Evolutionary conservation across 2,329 filamentous ascomycete species (phyloP), one percentile per base, ranked within the genome.

Genomic region (Hansfordia pulvinata): DNA sequence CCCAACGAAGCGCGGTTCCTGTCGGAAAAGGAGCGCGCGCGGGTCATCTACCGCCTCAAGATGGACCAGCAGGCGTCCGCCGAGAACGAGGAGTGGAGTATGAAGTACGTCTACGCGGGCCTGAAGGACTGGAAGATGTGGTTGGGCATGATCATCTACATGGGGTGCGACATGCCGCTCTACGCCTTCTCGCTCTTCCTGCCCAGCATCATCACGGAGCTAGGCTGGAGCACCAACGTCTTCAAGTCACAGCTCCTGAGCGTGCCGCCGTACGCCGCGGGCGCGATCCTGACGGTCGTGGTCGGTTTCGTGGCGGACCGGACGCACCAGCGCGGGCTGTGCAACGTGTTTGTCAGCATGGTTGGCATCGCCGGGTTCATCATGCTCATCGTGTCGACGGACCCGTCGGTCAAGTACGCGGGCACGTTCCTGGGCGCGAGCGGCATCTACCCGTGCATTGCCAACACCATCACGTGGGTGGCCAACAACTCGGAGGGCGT

Each of bases 401-500:
- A 59, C 5, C 60, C 84, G 0, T 64, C 61, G 0, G 72, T 88
- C 1, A 76, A 85, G 43, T 94, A 94, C 46, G 79, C 76, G 0
- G 86, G 80, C 0, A 80, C 74, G 0, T 94, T 93, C 50, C 60
- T 94, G 0, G 85, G 78, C 0, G 85, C 86, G 0, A 59, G 88
- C 30, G 85, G 86, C 1, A 93, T 93, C 39, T 93, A 93, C 43
- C 85, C 86, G 0, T 78, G 74, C 42, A 82, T 93, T 30, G 58
- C 83, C 7, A 90, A 93, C 46, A 93, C 83, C 0, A 83, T 94
- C 35, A 75, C 76, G 2, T 94, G 86, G 86, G 62, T 77, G 11
- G 74, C 76, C 25, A 94, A 94, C 56, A 94, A 93, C 35, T 68
- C 76, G 19, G 86, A 93, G 52, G 80, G 86, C 10, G 81, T 88